These are phyloP conservation scores for Jatropha curcas DNA, from an alignment of 345 rosid genomes.

Conservation along the genomic window DNA sequence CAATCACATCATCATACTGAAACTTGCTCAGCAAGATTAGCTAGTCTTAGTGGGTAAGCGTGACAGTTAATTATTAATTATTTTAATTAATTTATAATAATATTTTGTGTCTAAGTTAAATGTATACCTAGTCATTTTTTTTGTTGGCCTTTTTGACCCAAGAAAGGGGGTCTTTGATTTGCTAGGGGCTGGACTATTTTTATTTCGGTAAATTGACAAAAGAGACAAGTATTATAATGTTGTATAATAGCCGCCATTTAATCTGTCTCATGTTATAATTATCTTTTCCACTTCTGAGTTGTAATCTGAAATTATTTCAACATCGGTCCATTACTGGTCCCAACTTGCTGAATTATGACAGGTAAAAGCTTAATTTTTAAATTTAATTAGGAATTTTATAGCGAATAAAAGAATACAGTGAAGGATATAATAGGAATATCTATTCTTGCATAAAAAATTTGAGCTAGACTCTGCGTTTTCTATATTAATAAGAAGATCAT, in stretches of 20 bases:
- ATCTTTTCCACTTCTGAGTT: not conserved
- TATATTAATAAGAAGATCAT: no score
- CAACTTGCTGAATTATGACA: not conserved
- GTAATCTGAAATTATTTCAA: not conserved
- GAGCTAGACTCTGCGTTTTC: no score
- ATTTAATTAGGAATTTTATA: no score
- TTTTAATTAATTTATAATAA: not conserved
- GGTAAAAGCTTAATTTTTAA: no score
- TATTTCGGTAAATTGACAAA: no score
- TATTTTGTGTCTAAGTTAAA: not conserved
- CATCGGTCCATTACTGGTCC: not conserved
- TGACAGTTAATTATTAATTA: not conserved
- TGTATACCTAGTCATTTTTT: not conserved
- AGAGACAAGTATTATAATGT: no score
- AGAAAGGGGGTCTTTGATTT: not conserved
- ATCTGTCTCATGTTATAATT: not conserved
- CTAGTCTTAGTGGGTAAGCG: not conserved
- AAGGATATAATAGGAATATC: no score
- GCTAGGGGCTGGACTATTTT: no score
- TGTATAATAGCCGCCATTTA: constrained; percentile 5
- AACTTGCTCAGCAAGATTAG: not conserved
- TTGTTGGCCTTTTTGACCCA: not conserved
- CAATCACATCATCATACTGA: not conserved
- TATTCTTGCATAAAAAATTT: no score
- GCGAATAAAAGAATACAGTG: no score